Base-by-base conservation (phyloP, 768 basidiomycete genomes). In the Cantharellus anzutake region DNA sequence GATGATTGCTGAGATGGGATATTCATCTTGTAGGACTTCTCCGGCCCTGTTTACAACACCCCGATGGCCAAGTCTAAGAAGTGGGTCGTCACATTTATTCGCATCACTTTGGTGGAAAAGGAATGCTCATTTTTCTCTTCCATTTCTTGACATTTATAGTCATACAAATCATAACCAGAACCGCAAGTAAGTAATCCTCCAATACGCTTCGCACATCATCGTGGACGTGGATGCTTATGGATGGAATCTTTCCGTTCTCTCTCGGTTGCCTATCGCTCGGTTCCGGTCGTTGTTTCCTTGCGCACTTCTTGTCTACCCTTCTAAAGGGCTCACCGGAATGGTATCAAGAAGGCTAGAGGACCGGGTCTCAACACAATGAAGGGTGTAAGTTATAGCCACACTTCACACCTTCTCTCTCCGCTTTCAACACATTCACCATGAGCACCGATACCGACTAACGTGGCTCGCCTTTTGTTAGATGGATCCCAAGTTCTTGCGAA, bases 21-120 rank as follows among this genome's bases (percentile, higher is more conserved):
- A 29, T 29, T 29, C 20, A 29, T 29, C 20, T 29, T 29, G 20
- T 29, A 29, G 20, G 20, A 29, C 20, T 29, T 29, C 20, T 1
- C 20, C 20, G 20, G 20, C 20, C 20, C 20, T 29, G 20, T 29
- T 29, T 29, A 29, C 20, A 1, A 29, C 20, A 29, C 44, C 67
- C 66, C 70, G 66, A 97, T 96, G 91, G 83, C 92, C 79, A 96
- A 98, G 76, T 98, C 94, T 64, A 97, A 97, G 79, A 97, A 97
- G 89, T 93, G 71, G 60, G 80, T 29, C 20, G 20, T 29, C 20
- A 29, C 20, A 29, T 29, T 29, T 29, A 29, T 29, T 29, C 20
- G 68, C 50, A 37, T 41, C 50, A 35, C 56, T 56, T 59, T 14
- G 62, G 66, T 35, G 61, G 58, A 59, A 59, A 44, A 16, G 59